Base-by-base conservation (phyloP, 75 land plant genomes). In the Cryptomeria japonica region DNA sequence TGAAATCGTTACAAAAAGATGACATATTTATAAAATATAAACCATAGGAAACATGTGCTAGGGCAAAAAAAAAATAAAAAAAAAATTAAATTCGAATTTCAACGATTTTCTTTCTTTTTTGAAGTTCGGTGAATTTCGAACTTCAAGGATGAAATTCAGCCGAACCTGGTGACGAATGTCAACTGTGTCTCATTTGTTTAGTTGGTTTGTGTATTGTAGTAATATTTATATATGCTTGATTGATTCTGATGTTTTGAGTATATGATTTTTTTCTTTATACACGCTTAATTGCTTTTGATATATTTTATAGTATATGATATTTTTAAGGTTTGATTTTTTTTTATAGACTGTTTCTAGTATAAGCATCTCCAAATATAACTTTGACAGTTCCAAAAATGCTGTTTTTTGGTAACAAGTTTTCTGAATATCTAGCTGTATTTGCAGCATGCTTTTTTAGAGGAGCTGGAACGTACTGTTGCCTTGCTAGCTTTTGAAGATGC, bases 381-480 rank as follows among this genome's bases (percentile, higher is more conserved):
- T 56, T 36, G 9, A 9, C 16, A 32, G 41, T 32, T 85, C 80
- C 14, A 32, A 16, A 39, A 25, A 73, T 25, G 5, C 37, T 83
- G 44, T 46, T 31, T 42, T 34, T 46, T 84, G 41, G 53, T 46
- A 25, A 13, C 49, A 82, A 82, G 14, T 82, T n/a, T 86, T 18
- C 76, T 86, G 8, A 37, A 39, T 83, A 25, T 32, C 15, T 56
- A 22, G 32, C 25, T 46, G 3, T 44, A n/a, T 82, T 61, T 70
- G 88, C 96, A 97, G 98, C 97, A 94, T 91, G 92, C 91, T 36
- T 98, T 98, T 92, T 91, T 98, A 61, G 98, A 98, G 90, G 99
- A 98, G 87, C 87, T 98, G 92, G 99, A 98, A 89, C 94, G 92
- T 70, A 98, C 99, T 32, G 97, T 98, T 87, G 99, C 99, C 42